Evolutionary conservation across 441 rosid species (phyloP), one percentile per base, ranked within the genome.

Genomic region (Theobroma grandiflorum): DNA sequence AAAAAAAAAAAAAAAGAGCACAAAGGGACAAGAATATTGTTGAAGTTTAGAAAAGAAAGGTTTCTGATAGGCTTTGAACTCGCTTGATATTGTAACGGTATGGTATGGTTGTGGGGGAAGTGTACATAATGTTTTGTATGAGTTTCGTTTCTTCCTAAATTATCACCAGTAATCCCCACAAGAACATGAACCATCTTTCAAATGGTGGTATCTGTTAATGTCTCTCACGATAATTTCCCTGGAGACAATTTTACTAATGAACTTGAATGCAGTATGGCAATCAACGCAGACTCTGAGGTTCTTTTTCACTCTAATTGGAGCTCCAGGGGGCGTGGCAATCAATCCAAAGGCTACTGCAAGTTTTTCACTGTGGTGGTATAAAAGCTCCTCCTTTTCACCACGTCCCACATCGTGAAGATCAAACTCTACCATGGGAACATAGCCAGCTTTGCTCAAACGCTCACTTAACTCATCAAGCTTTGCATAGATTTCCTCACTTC

Each of bases 271-370:
- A 47, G 86, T 74, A 74, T 91, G 97, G 81, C 95, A 91, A 76
- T 93, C 89, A 18, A 90, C 81, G 74, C 94, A 93, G 77, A 93
- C 84, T 77, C 95, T 79, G 42, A 90, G 90, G 82, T 93, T 93
- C 91, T 93, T 93, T 81, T 90, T 90, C 79, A 91, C 91, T 78
- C 92, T 84, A 33, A 93, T 88, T 55, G 94, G 90, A 80, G 93
- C 78, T 71, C 89, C 92, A 0, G 87, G 81, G 3, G 94, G 92
- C 42, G 93, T 91, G 18, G 88, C 89, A 72, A 93, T 91, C 85
- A 93, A 82, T 35, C 88, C 95, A 73, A 93, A 93, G 55, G 97
- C 95, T 81, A 93, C 91, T 2, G 95, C 97, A 66, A 93, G 88
- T 83, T 85, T 93, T 84, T 93, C 95, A n/a, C 95, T 91, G 62